Base-by-base conservation (phyloP, 2,329 filamentous ascomycete species). In the Paecilomyces formosus region DNA sequence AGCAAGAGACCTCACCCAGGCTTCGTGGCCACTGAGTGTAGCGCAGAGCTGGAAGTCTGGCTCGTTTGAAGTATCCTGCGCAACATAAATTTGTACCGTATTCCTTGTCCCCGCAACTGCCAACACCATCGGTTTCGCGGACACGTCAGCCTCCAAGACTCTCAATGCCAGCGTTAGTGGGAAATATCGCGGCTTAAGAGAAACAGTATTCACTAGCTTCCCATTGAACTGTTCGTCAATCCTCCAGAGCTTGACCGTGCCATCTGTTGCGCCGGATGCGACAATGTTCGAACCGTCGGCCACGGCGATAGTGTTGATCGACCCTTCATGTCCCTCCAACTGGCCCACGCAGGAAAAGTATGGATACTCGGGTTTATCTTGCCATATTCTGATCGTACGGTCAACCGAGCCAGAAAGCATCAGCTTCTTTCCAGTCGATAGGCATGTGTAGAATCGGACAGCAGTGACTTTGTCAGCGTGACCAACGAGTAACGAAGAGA, bases 1-100 rank as follows among this genome's bases (percentile, higher is more conserved):
- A 62, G 87, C 87, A 12, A 99, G 79, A 13, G 91, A 93, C 54
- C 93, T 83, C 53, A 99, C 86, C 94, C 94, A 99, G 58, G 90
- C 93, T 74, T 99, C 94, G 68, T 99, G 94, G 3, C 94, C 94
- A 0, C 85, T 82, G 21, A 99, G 81, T 0, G 87, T 92, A 12
- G 92, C 89, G 61, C 89, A 87, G 7, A 89, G 81, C 28, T 81
- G 79, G 66, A 96, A 96, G 1, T 82, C 74, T 2, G 72, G 64
- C 1, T 71, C 65, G 6, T 72, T 66, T 15, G 65, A 57, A 6
- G 71, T 67, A 33, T 78, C 68, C 58, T 82, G 76, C 1, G 87
- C 80, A 39, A 88, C 83, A 64, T 89, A 93, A 11, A 97, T 80
- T 66, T 97, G 92, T 53, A 99, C 84, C n/a, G 80, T 83, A 58